Evolutionary conservation across 257 asterid genomes (phyloP), one percentile per base, ranked within the genome.

Genomic region (Gentiana straminea): DNA sequence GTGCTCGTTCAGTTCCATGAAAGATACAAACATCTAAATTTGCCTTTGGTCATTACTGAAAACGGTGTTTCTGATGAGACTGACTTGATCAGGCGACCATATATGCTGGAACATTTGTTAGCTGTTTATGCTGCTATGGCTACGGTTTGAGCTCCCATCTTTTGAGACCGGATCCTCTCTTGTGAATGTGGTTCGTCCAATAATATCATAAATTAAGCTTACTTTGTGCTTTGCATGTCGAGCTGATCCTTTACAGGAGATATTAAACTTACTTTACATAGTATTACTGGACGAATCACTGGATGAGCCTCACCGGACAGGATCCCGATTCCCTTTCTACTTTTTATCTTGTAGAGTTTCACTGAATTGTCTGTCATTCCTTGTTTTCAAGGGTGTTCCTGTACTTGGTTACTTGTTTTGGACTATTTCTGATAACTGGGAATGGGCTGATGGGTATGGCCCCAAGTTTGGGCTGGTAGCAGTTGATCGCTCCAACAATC

Each of bases 361-460:
- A 24, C 37, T 73, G 5, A 69, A 24, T 34, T 45, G 54, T 49
- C 43, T 52, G 35, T 61, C 7, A 65, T 55, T 60, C 24, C 46
- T 56, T 60, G 55, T 54, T 24, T 53, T 70, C 36, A 49, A 88
- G 98, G 98, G 96, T 58, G 86, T 91, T 8, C 94, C 84, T 0
- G 58, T 91, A 59, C 80, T 87, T 60, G 98, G 98, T 48, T 91
- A 87, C 79, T 61, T 91, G 65, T 91, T 91, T 70, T 91, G 98
- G 98, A 91, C 98, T 52, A 87, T 84, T 74, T 91, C 98, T 32
- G 98, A 91, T 75, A 91, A 91, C 79, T 91, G 98, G 98, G 98
- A 91, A 63, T 91, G 98, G 98, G 96, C 98, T 49, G 98, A 91
- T 72, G 98, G 98, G 3, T 91, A 91, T 60, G 98, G 98, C 33